Evolutionary conservation across 208 protist genomes (phyloP).

Genomic region (Acanthamoeba sp.): DNA sequence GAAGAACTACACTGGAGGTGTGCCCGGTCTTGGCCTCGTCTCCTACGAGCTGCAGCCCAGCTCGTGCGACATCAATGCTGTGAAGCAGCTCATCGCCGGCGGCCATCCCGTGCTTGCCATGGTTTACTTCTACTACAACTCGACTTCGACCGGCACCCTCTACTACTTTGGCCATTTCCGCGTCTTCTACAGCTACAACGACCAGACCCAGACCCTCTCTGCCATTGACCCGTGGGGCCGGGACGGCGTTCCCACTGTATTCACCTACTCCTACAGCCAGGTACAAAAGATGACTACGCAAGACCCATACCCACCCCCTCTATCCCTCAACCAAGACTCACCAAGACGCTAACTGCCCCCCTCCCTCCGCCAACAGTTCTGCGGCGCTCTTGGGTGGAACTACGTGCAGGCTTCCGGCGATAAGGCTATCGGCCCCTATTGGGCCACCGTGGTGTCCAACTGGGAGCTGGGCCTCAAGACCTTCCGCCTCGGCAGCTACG

Average conservation of each 20-base stretch:
- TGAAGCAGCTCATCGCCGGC: constrained; percentile 34
- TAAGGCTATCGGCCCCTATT: neutral
- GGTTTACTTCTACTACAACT: constrained; percentile 60
- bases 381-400: constrained; percentile 23
- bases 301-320: no score
- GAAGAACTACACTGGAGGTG: constrained; percentile 28
- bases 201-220: neutral
- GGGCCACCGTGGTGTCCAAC: constrained; percentile 31
- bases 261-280: constrained; percentile 1
- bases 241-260: neutral
- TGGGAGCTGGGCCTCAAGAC: constrained; percentile 1
- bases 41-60: constrained; percentile 28
- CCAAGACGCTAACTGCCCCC: no score
- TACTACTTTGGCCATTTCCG: constrained; percentile 60
- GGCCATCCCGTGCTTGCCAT: constrained; percentile 22
- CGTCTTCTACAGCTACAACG: constrained; percentile 29
- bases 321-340: no score
- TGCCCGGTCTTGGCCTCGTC: constrained; percentile 31
- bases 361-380: neutral
- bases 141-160: constrained; percentile 4
- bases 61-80: constrained; percentile 24
- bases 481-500: constrained; percentile 13
- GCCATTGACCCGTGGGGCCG: constrained; percentile 45
- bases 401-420: constrained; percentile 16
- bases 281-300: no score